phyloP scores from a whole-genome alignment of 2,329 filamentous ascomycete species.

The Verticillium alfalfae region DNA sequence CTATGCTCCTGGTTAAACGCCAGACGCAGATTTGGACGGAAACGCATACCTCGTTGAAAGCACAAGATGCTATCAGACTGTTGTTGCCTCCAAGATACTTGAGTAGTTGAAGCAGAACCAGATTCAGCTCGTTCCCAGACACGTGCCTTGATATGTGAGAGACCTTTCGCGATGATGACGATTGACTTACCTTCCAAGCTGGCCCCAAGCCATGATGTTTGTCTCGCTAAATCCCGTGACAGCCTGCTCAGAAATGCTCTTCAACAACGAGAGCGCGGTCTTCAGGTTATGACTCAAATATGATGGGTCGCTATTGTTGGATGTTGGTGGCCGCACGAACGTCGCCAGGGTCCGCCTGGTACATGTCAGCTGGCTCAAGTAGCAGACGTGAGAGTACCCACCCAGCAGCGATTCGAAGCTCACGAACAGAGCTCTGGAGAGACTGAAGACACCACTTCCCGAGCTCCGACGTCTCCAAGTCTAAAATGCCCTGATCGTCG shows the following conservation, averaged over 20 bases:
- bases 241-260: conserved; percentile 64
- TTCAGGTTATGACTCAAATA: conserved; percentile 60
- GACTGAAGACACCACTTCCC: conserved; percentile 80
- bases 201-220: conserved; percentile 79
- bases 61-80: conserved; percentile 70
- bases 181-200: conserved; percentile 61
- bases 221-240: conserved; percentile 70
- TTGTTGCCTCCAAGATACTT: conserved; percentile 85
- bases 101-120: conserved; percentile 76
- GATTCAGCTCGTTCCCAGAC: conserved; percentile 76
- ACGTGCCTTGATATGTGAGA: conserved; percentile 45
- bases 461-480: conserved; percentile 60
- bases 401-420: conserved; percentile 77
- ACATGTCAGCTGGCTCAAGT: conserved; percentile 11
- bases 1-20: conserved; percentile 12
- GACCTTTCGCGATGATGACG: too few species aligned
- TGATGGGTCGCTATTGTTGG: conserved; percentile 25
- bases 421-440: conserved; percentile 76
- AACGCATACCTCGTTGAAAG: conserved; percentile 67
- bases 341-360: conserved; percentile 55
- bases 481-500: conserved; percentile 49
- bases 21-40: background rate
- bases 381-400: conserved; percentile 26
- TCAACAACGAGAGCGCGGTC: conserved; percentile 65
- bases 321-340: conserved; percentile 49